Percentiles rank a stretch among this genome's conserved stretches.
Evolutionary conservation across 352 stramenopile species (phyloP).

Genomic region (Pythium monospermum): DNA sequence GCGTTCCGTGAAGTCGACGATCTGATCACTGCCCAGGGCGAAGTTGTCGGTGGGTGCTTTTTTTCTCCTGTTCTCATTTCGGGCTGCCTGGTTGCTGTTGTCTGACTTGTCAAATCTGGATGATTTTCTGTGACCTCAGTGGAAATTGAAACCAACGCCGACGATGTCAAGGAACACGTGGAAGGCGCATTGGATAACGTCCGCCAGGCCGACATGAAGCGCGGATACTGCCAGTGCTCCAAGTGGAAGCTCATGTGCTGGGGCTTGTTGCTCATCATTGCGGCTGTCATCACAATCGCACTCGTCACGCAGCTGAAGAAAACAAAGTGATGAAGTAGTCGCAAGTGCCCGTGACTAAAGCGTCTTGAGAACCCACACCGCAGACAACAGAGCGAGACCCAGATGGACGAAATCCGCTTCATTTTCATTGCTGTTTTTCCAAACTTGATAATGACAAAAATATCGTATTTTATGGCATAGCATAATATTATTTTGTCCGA

Average conservation of each 20-base stretch:
- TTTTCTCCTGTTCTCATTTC: neutral
- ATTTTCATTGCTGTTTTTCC: no score
- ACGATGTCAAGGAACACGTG: conserved; percentile 24
- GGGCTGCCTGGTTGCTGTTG: neutral
- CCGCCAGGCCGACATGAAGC: conserved; percentile 27
- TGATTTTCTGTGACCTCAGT: conserved; percentile 15
- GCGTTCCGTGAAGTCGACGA: conserved; percentile 36
- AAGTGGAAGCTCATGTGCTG: conserved; percentile 29
- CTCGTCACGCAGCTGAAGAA: conserved; percentile 17
- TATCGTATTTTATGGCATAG: conserved; percentile 1
- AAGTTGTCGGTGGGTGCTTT: conserved; percentile 24
- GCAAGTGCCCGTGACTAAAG: no score
- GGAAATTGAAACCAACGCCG: conserved; percentile 26
- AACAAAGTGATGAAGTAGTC: neutral
- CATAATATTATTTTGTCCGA: conserved; percentile 14
- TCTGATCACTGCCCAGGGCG: conserved; percentile 28
- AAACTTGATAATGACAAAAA: conserved; percentile 7
- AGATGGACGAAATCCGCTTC: no score
- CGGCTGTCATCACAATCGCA: conserved; percentile 13
- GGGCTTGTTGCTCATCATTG: conserved; percentile 20
- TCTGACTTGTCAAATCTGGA: no score
- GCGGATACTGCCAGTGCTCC: conserved; percentile 28
- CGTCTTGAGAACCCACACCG: no score
- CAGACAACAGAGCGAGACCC: no score
- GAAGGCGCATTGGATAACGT: conserved; percentile 26